A percentile compares a stretch with the other conserved stretches of the same genome.
Evolutionary conservation across 1,284 basidiomycete genomes (phyloP).

Genomic region (Papiliotrema laurentii): DNA sequence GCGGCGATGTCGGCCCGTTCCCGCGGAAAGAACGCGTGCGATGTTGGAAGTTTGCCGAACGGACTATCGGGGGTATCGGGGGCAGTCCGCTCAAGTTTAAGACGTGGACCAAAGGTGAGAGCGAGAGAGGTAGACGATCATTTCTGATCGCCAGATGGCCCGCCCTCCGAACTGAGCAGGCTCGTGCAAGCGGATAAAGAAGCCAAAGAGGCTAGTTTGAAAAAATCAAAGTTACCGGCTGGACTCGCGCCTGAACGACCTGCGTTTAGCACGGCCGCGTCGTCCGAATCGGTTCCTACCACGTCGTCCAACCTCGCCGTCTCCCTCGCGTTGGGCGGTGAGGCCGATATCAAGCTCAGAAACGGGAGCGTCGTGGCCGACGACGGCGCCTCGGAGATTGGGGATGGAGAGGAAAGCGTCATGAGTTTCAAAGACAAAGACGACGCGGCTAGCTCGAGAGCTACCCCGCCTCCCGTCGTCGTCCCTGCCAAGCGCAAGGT

Average conservation of each 20-base stretch:
- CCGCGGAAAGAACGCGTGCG: constrained; percentile 34
- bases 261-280: not conserved
- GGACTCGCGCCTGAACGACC: constrained; percentile 1
- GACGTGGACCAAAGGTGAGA: constrained; percentile 37
- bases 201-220: constrained; percentile 22
- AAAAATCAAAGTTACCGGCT: constrained; percentile 2
- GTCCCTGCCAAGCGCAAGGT: constrained; percentile 3
- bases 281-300: constrained; percentile 5
- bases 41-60: constrained; percentile 26
- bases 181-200: constrained; percentile 35
- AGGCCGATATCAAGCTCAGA: too few relatives aligned
- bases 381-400: constrained; percentile 23
- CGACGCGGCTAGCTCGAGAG: not conserved
- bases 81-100: constrained; percentile 38
- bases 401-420: constrained; percentile 24
- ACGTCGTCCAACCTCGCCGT: not conserved
- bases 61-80: constrained; percentile 28
- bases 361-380: constrained; percentile 10
- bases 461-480: not conserved
- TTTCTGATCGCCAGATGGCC: constrained; percentile 23
- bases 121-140: not conserved
- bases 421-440: not conserved
- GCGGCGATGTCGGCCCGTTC: constrained; percentile 35
- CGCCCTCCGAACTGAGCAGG: constrained; percentile 30
- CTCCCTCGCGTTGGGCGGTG: too few relatives aligned